These are phyloP conservation scores for Leucosporidium scottii DNA, from an alignment of 768 basidiomycete species.

Conservation along the genomic window DNA sequence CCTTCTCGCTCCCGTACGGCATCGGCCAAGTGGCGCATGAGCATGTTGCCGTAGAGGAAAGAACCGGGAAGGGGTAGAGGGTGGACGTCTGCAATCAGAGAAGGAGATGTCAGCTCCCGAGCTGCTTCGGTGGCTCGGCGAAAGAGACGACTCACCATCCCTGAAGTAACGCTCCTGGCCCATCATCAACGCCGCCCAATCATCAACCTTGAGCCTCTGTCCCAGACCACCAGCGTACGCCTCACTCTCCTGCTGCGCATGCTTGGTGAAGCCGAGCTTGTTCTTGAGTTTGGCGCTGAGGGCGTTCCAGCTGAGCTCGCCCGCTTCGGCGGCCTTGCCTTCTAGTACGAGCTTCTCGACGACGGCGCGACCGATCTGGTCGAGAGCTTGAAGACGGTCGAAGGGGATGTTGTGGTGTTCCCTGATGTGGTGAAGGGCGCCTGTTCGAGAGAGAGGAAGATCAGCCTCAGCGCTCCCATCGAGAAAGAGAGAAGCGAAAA, in stretches of 20 bases:
- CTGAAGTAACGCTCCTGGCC: conserved; percentile 17
- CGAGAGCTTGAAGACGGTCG: conserved; percentile 16
- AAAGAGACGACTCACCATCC: background rate
- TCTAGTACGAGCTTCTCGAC: conserved; percentile 14
- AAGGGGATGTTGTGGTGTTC: conserved; percentile 9
- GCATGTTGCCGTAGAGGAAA: background rate
- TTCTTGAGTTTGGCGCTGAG: conserved; percentile 3
- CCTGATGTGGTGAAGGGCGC: conserved; percentile 18
- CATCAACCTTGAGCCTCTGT: conserved; percentile 9
- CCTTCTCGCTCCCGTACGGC: too few relatives aligned
- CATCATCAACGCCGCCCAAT: conserved; percentile 25
- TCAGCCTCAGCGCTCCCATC: background rate
- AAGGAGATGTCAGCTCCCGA: too few relatives aligned
- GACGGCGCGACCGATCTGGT: conserved; percentile 22
- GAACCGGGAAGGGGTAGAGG: background rate
- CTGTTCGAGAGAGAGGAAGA: background rate
- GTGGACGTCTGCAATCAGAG: background rate
- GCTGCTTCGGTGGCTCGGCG: too few relatives aligned
- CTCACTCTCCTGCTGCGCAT: background rate
- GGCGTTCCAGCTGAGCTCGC: conserved; percentile 4
- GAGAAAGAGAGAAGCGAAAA: background rate
- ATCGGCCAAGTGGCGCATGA: background rate
- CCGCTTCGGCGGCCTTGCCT: conserved; percentile 2
- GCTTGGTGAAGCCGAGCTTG: conserved; percentile 1
- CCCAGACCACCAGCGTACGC: background rate